Conservation (phyloP, 73 alveolate genomes). For the Symbiodinium natans region DNA sequence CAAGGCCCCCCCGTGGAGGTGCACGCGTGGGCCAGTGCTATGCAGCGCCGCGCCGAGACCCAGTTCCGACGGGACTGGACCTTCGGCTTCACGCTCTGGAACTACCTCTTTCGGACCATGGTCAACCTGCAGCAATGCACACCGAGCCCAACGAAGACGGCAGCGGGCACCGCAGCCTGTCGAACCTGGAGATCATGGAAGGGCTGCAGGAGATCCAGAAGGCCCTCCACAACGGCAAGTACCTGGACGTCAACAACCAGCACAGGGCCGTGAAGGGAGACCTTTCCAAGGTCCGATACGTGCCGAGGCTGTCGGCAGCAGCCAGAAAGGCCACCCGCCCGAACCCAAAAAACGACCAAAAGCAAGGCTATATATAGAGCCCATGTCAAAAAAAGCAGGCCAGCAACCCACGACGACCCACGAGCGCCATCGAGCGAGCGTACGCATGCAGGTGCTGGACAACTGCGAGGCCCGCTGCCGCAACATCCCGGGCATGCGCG, state of each 20-base stretch:
- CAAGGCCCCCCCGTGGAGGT: no score
- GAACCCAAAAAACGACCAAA: no score
- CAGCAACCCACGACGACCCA: no score
- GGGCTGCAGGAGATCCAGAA: background rate
- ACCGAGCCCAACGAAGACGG: no score
- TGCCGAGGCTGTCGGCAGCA: background rate
- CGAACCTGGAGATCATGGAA: background rate
- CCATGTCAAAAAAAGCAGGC: no score
- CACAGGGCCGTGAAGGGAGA: background rate
- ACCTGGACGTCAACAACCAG: background rate
- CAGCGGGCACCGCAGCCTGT: background rate
- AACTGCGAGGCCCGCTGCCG: constrained; percentile 2
- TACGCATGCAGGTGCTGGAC: background rate
- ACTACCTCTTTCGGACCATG: constrained; percentile 73
- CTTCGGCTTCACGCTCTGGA: constrained; percentile 26
- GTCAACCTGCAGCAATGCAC: constrained; percentile 3
- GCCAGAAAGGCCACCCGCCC: no score
- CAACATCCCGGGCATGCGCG: background rate
- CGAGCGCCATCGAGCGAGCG: no score
- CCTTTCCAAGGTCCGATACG: constrained; percentile 14
- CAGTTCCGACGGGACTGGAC: constrained; percentile 62
- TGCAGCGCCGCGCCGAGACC: background rate
- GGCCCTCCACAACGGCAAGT: background rate
- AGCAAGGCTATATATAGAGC: no score
- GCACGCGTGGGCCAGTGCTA: constrained; percentile 20